These are phyloP conservation scores for Microsporum audouinii DNA, from an alignment of 2,329 filamentous ascomycete species.

Conservation along the genomic window DNA sequence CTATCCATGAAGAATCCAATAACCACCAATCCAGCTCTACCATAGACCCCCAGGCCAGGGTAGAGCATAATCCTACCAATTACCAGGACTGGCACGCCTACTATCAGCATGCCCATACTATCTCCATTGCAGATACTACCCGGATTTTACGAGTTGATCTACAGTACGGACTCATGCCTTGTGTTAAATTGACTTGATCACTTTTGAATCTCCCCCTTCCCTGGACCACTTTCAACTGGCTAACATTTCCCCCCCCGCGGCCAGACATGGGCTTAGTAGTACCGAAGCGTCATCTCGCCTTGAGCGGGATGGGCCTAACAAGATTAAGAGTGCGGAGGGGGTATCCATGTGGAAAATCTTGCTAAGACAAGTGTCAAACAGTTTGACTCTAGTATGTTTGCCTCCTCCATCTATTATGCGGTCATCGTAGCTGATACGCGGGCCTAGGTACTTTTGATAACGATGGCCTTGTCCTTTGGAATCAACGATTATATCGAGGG, in stretches of 20 bases:
- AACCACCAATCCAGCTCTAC: slow-evolving; percentile 13
- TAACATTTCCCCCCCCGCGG: slow-evolving; percentile 2
- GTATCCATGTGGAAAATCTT: slow-evolving; percentile 64
- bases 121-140: slow-evolving; percentile 17
- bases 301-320: slow-evolving; percentile 56
- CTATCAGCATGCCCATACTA: slow-evolving; percentile 20
- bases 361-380: slow-evolving; percentile 65
- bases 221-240: background rate
- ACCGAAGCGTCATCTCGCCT: slow-evolving; percentile 55
- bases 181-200: background rate
- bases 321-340: slow-evolving; percentile 59
- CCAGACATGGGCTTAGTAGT: slow-evolving; percentile 49
- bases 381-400: slow-evolving; percentile 52
- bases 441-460: slow-evolving; percentile 57
- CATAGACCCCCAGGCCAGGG: slow-evolving; percentile 13
- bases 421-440: background rate
- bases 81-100: slow-evolving; percentile 9
- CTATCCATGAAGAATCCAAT: slow-evolving; percentile 18
- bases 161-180: slow-evolving; percentile 15
- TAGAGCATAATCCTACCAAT: slow-evolving; percentile 6
- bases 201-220: background rate
- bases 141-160: slow-evolving; percentile 17
- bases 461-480: slow-evolving; percentile 53
- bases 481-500: slow-evolving; percentile 48
- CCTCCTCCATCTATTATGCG: background rate